These are phyloP conservation scores for Xylaria sp. DNA, from an alignment of 2,329 filamentous ascomycete genomes.

Conservation along the genomic window DNA sequence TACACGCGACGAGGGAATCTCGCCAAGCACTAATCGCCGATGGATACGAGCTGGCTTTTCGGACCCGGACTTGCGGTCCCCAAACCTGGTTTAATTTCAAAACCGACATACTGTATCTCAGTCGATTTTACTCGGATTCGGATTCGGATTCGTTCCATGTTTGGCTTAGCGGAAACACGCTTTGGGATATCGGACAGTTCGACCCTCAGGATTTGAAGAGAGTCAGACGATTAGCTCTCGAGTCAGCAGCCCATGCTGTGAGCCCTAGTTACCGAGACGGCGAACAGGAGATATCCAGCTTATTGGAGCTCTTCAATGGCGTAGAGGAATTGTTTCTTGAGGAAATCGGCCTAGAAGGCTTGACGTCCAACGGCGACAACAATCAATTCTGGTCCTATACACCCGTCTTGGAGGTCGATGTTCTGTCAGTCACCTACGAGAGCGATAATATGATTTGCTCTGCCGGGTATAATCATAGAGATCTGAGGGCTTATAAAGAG, in stretches of 20 bases:
- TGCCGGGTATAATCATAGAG: neutral
- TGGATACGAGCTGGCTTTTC: slow-evolving; percentile 32
- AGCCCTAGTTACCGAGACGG: neutral
- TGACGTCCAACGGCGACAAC: neutral
- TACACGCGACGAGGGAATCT: slow-evolving; percentile 40
- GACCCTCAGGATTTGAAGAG: slow-evolving; percentile 24
- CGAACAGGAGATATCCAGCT: neutral
- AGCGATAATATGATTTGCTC: neutral
- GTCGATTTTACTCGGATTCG: neutral
- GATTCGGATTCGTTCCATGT: neutral
- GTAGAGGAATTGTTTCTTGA: slow-evolving; percentile 23
- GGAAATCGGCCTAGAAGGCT: neutral
- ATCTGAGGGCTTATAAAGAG: slow-evolving; percentile 8
- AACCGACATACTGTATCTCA: slow-evolving; percentile 26
- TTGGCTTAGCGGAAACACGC: slow-evolving; percentile 15
- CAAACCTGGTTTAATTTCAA: slow-evolving; percentile 34
- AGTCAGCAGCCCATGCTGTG: neutral
- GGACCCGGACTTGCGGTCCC: slow-evolving; percentile 29
- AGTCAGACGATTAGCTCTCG: slow-evolving; percentile 26
- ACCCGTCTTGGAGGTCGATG: slow-evolving; percentile 10
- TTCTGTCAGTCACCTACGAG: neutral
- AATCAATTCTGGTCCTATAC: slow-evolving; percentile 9
- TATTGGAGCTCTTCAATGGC: slow-evolving; percentile 12
- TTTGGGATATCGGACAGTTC: slow-evolving; percentile 30
- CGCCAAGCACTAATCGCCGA: slow-evolving; percentile 28